These are phyloP conservation scores for Dactylorhiza incarnata DNA, from an alignment of 106 monocot species.

Conservation along the genomic window DNA sequence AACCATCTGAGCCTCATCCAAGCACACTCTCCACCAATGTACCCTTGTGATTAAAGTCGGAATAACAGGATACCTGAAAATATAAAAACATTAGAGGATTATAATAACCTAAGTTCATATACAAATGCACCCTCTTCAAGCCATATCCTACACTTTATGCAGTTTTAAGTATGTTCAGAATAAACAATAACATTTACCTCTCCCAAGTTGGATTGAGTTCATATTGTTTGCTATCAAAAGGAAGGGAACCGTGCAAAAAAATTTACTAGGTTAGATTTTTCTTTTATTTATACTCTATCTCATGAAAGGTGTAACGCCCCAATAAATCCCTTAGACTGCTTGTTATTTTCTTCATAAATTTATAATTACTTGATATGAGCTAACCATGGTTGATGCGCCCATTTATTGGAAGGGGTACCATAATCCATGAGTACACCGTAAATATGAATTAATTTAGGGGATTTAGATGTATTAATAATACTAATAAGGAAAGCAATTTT, in stretches of 20 bases:
- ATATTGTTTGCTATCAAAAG: neutral
- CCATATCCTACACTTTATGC: neutral
- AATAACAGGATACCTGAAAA: constrained; percentile 77
- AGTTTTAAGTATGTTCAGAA: neutral
- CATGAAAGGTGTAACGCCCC: neutral
- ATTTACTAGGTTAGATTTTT: neutral
- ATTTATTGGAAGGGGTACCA: too few relatives aligned
- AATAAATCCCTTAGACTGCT: too few relatives aligned
- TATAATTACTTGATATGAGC: too few relatives aligned
- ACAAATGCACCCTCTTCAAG: neutral
- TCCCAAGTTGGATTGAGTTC: neutral
- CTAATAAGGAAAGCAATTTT: too few relatives aligned
- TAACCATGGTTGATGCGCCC: too few relatives aligned
- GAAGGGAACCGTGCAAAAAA: neutral
- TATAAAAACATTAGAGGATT: neutral
- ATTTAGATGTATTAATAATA: too few relatives aligned
- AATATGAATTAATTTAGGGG: too few relatives aligned
- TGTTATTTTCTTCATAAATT: too few relatives aligned
- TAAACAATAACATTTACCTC: neutral
- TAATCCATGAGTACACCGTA: too few relatives aligned
- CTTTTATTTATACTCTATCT: neutral
- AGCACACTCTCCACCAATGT: constrained; percentile 92
- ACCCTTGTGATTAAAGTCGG: constrained; percentile 90
- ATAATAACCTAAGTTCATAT: neutral
- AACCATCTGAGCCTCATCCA: constrained; percentile 99